Percentiles rank a stretch among this genome's conserved stretches.
phyloP scores from a whole-genome alignment of 768 basidiomycete genomes.

The Agrocybe praecox region DNA sequence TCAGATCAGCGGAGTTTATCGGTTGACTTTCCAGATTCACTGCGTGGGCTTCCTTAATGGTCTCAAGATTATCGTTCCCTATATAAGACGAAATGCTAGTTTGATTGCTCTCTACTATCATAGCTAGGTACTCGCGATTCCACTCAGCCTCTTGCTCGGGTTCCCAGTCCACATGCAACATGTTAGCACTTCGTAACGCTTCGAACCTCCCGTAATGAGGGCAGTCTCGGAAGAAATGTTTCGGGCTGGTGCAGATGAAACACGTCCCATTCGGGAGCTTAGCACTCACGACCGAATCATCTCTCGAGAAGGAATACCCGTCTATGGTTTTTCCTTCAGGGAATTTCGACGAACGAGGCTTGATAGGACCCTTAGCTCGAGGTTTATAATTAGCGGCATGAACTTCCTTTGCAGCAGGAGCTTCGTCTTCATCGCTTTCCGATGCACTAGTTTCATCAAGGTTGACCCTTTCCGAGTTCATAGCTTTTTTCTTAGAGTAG shows the following conservation, averaged over 20 bases:
- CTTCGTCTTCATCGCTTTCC: slow-evolving; percentile 3
- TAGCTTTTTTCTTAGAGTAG: background rate
- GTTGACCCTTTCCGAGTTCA: background rate
- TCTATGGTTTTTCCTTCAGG: slow-evolving; percentile 1
- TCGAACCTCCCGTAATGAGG: too few species aligned
- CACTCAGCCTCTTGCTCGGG: background rate
- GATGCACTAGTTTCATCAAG: background rate
- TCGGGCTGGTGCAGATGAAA: slow-evolving; percentile 22
- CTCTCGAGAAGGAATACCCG: too few species aligned
- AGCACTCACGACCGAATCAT: background rate
- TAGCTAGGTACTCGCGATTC: slow-evolving; percentile 3
- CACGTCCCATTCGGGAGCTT: slow-evolving; percentile 8
- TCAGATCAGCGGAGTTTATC: too few species aligned
- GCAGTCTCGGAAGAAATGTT: too few species aligned
- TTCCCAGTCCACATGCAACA: background rate
- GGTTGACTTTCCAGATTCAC: background rate
- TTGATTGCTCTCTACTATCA: background rate
- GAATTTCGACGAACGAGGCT: background rate
- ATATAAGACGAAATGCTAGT: background rate
- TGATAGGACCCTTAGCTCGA: background rate
- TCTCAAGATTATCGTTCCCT: background rate
- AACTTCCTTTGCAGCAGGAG: background rate
- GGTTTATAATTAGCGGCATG: too few species aligned
- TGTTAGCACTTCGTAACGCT: too few species aligned
- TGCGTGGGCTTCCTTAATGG: background rate